Conservation (phyloP, 2,329 filamentous ascomycete species). For the Botryotinia narcissicola region DNA sequence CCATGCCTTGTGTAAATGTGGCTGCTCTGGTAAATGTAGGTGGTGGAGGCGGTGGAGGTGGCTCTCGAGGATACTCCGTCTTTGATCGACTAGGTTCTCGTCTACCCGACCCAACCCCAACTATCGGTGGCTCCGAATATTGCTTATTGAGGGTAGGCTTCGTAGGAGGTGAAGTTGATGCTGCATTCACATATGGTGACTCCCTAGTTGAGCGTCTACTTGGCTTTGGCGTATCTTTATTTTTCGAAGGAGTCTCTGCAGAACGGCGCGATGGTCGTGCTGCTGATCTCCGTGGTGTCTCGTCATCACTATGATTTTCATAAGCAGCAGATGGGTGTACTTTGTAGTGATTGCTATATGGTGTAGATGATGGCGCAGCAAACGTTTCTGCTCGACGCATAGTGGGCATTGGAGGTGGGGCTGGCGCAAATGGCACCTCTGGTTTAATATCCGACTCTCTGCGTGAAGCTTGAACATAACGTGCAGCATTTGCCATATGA, state of each 20-base stretch:
- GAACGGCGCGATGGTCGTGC: slow-evolving; percentile 32
- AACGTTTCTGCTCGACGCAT: slow-evolving; percentile 37
- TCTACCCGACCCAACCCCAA: slow-evolving; percentile 23
- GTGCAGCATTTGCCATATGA: slow-evolving; percentile 31
- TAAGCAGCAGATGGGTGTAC: slow-evolving; percentile 22
- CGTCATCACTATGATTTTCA: slow-evolving; percentile 32
- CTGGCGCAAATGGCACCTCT: slow-evolving; percentile 15
- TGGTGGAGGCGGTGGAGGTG: slow-evolving; percentile 22
- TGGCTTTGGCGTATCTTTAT: slow-evolving; percentile 24
- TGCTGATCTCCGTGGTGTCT: slow-evolving; percentile 35
- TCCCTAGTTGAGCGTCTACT: slow-evolving; percentile 16
- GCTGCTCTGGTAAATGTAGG: slow-evolving; percentile 34
- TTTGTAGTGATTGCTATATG: slow-evolving; percentile 33
- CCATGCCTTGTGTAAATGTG: slow-evolving; percentile 30
- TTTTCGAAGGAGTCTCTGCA: slow-evolving; percentile 29
- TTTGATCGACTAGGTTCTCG: slow-evolving; percentile 36
- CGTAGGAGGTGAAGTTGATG: slow-evolving; percentile 24
- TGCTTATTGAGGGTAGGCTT: slow-evolving; percentile 35
- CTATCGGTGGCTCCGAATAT: slow-evolving; percentile 33
- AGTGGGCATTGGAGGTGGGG: slow-evolving; percentile 24
- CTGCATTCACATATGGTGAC: slow-evolving; percentile 32
- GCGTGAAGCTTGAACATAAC: slow-evolving; percentile 37
- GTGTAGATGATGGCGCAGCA: slow-evolving; percentile 24
- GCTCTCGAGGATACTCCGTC: slow-evolving; percentile 34
- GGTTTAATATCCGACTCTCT: slow-evolving; percentile 23